phyloP scores from a whole-genome alignment of 768 basidiomycete genomes.

The Gymnopilus junonius region DNA sequence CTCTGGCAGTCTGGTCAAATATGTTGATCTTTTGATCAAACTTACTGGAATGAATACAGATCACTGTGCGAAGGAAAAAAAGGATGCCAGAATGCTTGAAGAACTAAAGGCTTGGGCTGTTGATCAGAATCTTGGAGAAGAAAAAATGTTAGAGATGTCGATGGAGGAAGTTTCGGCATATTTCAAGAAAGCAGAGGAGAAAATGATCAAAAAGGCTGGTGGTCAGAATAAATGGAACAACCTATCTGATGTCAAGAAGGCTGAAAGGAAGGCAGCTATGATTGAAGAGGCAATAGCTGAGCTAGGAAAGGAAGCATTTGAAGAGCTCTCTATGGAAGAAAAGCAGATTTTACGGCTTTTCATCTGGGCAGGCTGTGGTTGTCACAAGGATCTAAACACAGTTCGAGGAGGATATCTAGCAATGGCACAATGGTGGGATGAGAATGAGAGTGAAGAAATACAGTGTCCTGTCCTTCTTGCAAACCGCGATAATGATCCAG shows the following conservation, averaged over 20 bases:
- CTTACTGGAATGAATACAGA: no score
- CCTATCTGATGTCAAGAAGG: constrained; percentile 7
- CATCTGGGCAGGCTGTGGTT: constrained; percentile 26
- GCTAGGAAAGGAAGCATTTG: background rate
- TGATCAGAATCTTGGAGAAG: constrained; percentile 19
- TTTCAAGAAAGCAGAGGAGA: constrained; percentile 5
- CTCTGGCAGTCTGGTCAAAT: constrained; percentile 5
- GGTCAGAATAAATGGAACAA: constrained; percentile 19
- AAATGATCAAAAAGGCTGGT: constrained; percentile 19
- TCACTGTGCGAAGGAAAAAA: no score
- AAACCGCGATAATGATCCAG: constrained; percentile 35
- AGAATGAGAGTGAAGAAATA: no score
- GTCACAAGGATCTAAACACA: no score
- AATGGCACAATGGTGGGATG: no score
- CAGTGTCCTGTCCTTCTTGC: constrained; percentile 30
- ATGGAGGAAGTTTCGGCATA: constrained; percentile 4
- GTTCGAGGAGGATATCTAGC: no score
- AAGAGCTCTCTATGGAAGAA: constrained; percentile 6
- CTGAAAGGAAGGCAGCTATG: no score
- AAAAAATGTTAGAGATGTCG: constrained; percentile 28
- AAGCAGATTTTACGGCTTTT: constrained; percentile 25
- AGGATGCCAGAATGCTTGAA: no score
- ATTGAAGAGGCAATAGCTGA: background rate
- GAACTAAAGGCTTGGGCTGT: constrained; percentile 2
- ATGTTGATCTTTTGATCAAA: constrained; percentile 22